Percentiles rank a stretch among this genome's conserved stretches.
Evolutionary conservation across 2,329 filamentous ascomycete genomes (phyloP).

Genomic region (Mycosphaerella arachidis): DNA sequence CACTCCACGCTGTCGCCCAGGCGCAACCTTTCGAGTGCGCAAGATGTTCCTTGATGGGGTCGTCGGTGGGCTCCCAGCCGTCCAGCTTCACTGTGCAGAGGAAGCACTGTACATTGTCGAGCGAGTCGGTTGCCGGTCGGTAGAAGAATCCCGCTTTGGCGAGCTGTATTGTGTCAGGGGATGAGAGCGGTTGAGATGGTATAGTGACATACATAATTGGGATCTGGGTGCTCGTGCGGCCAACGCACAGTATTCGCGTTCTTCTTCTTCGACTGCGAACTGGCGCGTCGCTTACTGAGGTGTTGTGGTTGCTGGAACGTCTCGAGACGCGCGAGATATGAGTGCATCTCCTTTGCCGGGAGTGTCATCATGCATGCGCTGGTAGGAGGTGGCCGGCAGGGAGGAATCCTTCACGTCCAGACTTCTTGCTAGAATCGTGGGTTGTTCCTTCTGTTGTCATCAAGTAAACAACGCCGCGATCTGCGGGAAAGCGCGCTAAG

Average conservation of each 20-base stretch:
- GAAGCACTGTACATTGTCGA: constrained; percentile 88
- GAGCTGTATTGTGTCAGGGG: constrained; percentile 53
- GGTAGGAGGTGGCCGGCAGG: neutral
- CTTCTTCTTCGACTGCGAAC: constrained; percentile 48
- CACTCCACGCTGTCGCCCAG: constrained; percentile 69
- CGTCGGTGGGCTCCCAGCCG: constrained; percentile 85
- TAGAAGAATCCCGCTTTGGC: constrained; percentile 91
- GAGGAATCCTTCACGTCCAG: constrained; percentile 1
- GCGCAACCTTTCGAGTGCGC: constrained; percentile 78
- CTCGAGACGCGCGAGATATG: constrained; percentile 70
- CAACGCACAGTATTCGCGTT: constrained; percentile 57
- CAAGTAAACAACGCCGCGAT: constrained; percentile 10
- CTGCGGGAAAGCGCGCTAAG: neutral
- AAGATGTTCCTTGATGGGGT: constrained; percentile 78
- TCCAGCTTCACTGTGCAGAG: constrained; percentile 78
- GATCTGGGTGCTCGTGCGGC: constrained; percentile 68
- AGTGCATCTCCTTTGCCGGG: constrained; percentile 50
- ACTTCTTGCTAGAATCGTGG: neutral
- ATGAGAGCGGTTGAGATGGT: neutral
- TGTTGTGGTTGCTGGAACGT: constrained; percentile 69
- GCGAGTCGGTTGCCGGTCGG: constrained; percentile 66
- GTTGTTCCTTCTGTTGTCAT: neutral
- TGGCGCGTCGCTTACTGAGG: constrained; percentile 64
- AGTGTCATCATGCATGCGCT: constrained; percentile 23
- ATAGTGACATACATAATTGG: constrained; percentile 54